phyloP scores from a whole-genome alignment of 2,329 filamentous ascomycete genomes.

The Clathrospora elynae region DNA sequence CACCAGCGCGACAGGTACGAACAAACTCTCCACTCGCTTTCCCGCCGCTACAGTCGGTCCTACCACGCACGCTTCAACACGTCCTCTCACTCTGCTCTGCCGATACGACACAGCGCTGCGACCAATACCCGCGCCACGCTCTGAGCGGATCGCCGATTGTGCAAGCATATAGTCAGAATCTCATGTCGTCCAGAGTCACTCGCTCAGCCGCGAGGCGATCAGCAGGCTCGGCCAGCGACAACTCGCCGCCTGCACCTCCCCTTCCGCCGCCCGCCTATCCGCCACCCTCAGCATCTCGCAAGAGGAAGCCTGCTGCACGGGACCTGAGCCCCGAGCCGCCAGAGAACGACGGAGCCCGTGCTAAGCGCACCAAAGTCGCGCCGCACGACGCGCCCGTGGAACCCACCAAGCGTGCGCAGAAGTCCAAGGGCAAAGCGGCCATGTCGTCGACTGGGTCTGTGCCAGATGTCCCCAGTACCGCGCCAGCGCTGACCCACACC shows the following conservation, averaged over 20 bases:
- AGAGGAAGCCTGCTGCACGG: constrained; percentile 72
- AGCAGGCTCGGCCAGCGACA: constrained; percentile 61
- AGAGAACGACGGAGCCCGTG: constrained; percentile 40
- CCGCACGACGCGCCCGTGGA: constrained; percentile 53
- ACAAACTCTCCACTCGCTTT: constrained; percentile 24
- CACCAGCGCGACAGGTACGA: constrained; percentile 32
- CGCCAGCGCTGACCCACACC: constrained; percentile 30
- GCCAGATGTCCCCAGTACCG: constrained; percentile 5
- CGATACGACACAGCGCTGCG: constrained; percentile 36
- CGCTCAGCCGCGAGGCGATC: constrained; percentile 92
- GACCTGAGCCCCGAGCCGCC: constrained; percentile 55
- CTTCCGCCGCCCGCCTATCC: constrained; percentile 51
- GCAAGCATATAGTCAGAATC: constrained; percentile 54
- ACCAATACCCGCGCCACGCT: constrained; percentile 38
- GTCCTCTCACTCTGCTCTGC: constrained; percentile 26
- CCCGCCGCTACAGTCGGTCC: constrained; percentile 17
- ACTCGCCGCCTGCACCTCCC: constrained; percentile 44
- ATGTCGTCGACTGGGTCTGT: constrained; percentile 76
- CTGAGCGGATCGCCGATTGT: constrained; percentile 37
- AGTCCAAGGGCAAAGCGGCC: constrained; percentile 64
- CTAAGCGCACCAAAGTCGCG: constrained; percentile 69
- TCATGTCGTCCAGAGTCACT: constrained; percentile 97
- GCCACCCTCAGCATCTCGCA: constrained; percentile 61
- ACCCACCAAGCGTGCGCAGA: constrained; percentile 58
- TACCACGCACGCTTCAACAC: constrained; percentile 3